phyloP scores from a whole-genome alignment of 768 basidiomycete species.

The Trametes meyenii region DNA sequence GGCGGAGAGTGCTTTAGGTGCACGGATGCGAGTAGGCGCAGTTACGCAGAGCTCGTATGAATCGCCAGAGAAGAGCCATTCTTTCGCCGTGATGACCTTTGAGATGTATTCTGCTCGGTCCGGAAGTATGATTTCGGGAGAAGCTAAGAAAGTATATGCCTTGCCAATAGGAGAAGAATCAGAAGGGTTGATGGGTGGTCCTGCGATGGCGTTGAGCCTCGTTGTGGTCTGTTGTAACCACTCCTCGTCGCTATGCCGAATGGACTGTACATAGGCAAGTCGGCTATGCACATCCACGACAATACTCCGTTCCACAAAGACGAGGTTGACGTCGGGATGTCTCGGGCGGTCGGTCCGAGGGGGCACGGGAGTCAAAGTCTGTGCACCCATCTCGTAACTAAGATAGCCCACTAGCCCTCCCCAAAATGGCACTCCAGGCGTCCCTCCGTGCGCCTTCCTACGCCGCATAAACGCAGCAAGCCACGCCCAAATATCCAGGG shows the following conservation, averaged over 20 bases:
- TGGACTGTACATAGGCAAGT: conserved; percentile 63
- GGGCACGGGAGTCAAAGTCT: conserved; percentile 51
- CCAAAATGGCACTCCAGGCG: conserved; percentile 71
- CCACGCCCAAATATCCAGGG: conserved; percentile 75
- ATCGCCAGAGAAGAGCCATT: conserved; percentile 78
- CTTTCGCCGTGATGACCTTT: conserved; percentile 70
- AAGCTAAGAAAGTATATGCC: conserved; percentile 12
- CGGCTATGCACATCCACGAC: conserved; percentile 60
- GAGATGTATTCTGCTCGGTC: conserved; percentile 63
- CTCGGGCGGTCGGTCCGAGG: conserved; percentile 23
- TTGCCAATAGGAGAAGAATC: conserved; percentile 15
- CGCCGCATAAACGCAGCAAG: conserved; percentile 67
- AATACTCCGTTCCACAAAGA: conserved; percentile 79
- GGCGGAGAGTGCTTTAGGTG: conserved; percentile 39
- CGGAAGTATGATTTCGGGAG: conserved; percentile 51
- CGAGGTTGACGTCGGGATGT: conserved; percentile 74
- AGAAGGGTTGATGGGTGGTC: conserved; percentile 19
- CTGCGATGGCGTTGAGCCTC: conserved; percentile 33
- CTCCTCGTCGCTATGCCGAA: conserved; percentile 54
- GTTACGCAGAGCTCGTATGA: conserved; percentile 95
- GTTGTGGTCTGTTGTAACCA: conserved; percentile 57
- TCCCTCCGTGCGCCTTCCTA: conserved; percentile 50
- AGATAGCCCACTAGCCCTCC: conserved; percentile 79
- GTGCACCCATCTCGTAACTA: conserved; percentile 78
- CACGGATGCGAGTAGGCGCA: conserved; percentile 61